These are phyloP conservation scores for Globisporangium parvum DNA, from an alignment of 352 stramenopile genomes.

Conservation along the genomic window DNA sequence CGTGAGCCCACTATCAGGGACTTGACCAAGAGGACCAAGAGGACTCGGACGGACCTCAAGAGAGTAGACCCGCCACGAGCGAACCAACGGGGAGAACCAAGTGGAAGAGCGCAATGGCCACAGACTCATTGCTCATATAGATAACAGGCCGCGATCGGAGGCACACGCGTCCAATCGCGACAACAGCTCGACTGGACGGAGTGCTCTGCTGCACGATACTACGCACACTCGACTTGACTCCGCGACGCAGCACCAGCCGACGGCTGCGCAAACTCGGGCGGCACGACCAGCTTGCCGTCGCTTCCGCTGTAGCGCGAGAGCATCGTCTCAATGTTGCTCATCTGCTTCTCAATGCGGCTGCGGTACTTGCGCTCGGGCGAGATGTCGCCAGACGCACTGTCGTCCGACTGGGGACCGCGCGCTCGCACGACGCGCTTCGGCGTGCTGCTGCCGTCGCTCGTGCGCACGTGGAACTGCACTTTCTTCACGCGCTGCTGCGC, in stretches of 20 bases:
- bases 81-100: too few species aligned
- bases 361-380: constrained; percentile 25
- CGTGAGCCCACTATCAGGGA: too few species aligned
- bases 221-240: background rate
- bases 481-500: constrained; percentile 10
- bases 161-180: too few species aligned
- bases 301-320: constrained; percentile 8
- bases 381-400: background rate
- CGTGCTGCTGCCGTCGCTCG: background rate
- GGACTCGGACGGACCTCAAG: too few species aligned
- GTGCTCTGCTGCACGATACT: too few species aligned
- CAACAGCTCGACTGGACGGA: too few species aligned
- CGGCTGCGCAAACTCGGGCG: background rate
- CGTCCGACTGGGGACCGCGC: background rate
- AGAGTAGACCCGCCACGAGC: too few species aligned
- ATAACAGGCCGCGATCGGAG: too few species aligned
- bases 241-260: background rate
- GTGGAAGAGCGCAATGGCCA: too few species aligned
- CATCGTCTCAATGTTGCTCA: constrained; percentile 17
- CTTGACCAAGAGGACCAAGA: too few species aligned
- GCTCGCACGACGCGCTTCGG: constrained; percentile 2
- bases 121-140: too few species aligned
- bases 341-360: constrained; percentile 16
- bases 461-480: constrained; percentile 4
- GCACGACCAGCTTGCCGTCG: background rate